A percentile compares a stretch with the other conserved stretches of the same genome.
Evolutionary conservation across 805 yeast genomes (phyloP).

Genomic region (Myxozyma mucilagina): DNA sequence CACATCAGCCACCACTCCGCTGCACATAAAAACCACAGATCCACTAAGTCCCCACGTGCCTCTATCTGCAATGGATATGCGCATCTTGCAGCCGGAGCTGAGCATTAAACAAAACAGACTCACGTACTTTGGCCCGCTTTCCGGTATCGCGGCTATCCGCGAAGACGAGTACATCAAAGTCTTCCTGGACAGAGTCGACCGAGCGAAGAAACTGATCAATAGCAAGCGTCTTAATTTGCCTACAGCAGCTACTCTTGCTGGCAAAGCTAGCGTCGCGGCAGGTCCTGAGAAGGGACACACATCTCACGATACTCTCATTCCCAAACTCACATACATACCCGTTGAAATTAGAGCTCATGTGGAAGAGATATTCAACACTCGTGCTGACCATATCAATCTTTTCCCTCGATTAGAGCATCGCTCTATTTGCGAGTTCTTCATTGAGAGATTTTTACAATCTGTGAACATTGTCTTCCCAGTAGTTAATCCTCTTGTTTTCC

Average conservation of each 20-base stretch:
- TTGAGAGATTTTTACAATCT: constrained; percentile 28
- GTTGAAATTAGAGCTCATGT: constrained; percentile 3
- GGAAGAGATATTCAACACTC: constrained; percentile 13
- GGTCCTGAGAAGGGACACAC: constrained; percentile 15
- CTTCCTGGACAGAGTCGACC: constrained; percentile 12
- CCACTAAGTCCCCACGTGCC: background rate
- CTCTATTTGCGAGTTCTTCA: constrained; percentile 31
- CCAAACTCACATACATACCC: constrained; percentile 6
- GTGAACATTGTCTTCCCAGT: constrained; percentile 33
- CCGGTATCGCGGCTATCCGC: constrained; percentile 19
- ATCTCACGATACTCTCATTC: constrained; percentile 13
- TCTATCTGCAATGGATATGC: constrained; percentile 17
- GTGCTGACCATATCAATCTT: constrained; percentile 9
- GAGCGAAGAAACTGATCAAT: constrained; percentile 7
- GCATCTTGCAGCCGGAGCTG: constrained; percentile 17
- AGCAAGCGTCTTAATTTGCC: background rate
- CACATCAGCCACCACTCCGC: background rate
- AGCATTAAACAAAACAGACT: constrained; percentile 22
- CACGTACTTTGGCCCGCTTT: constrained; percentile 23
- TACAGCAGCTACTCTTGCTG: background rate
- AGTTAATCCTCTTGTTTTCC: constrained; percentile 25
- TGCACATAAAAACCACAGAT: too few species aligned
- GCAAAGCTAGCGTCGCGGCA: background rate
- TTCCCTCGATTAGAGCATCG: constrained; percentile 33
- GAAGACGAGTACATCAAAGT: constrained; percentile 21